Conservation (phyloP, 495 filamentous ascomycete species). For the Trichoderma orchidacearum region DNA sequence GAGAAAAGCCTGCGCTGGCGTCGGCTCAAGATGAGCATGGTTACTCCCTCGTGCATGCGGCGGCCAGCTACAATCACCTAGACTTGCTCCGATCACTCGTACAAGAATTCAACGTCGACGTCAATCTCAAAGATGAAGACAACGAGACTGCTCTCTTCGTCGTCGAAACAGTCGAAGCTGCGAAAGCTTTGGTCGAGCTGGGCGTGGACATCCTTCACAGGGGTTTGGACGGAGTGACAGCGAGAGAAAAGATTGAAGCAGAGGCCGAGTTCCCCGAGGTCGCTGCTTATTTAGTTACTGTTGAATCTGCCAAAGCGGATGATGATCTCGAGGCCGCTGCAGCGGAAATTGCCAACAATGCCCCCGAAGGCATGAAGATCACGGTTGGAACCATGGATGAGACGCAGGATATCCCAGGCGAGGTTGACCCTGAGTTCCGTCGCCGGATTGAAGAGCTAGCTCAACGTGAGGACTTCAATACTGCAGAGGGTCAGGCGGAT, state of each 20-base stretch:
- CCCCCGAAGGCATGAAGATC: slow-evolving; percentile 51
- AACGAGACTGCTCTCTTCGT: slow-evolving; percentile 85
- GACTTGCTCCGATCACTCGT: slow-evolving; percentile 67
- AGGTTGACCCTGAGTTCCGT: slow-evolving; percentile 57
- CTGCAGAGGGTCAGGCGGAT: slow-evolving; percentile 53
- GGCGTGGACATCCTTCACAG: slow-evolving; percentile 47
- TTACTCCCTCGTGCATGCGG: slow-evolving; percentile 87
- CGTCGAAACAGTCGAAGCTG: slow-evolving; percentile 61
- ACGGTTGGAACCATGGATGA: slow-evolving; percentile 55
- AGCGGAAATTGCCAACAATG: slow-evolving; percentile 11
- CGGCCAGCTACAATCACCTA: slow-evolving; percentile 77
- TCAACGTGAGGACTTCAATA: slow-evolving; percentile 55
- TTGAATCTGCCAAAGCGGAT: not conserved
- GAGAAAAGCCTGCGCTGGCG: slow-evolving; percentile 50
- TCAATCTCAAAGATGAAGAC: slow-evolving; percentile 76
- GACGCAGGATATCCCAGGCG: slow-evolving; percentile 37
- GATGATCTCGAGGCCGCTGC: slow-evolving; percentile 24
- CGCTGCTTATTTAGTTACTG: slow-evolving; percentile 44
- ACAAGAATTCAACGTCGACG: slow-evolving; percentile 60
- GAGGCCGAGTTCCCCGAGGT: slow-evolving; percentile 60
- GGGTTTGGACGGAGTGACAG: slow-evolving; percentile 55
- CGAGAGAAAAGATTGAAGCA: slow-evolving; percentile 53
- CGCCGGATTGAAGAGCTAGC: slow-evolving; percentile 66
- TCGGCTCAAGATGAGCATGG: slow-evolving; percentile 64
- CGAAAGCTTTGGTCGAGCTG: slow-evolving; percentile 64